Base-by-base conservation (phyloP, 257 asterid genomes). In the Mentha longifolia region DNA sequence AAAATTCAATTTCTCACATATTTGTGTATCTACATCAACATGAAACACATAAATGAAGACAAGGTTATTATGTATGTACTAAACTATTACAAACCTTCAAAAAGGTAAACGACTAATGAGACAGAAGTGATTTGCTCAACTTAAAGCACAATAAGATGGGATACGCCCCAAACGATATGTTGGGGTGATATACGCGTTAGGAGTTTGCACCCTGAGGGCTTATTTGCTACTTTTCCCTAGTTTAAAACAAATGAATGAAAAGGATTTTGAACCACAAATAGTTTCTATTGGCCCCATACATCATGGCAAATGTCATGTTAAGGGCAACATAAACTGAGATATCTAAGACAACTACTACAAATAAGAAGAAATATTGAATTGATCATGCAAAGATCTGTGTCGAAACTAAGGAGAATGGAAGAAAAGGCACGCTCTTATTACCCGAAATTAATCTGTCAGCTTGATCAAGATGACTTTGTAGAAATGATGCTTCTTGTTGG, bases 201-300 rank as follows among this genome's bases (percentile, higher is more conserved):
- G n/a, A n/a, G n/a, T n/a, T n/a, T n/a, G n/a, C n/a, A n/a, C n/a
- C n/a, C n/a, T n/a, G n/a, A n/a, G n/a, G n/a, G n/a, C n/a, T n/a
- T n/a, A n/a, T n/a, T n/a, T n/a, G n/a, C n/a, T n/a, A n/a, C n/a
- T n/a, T n/a, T n/a, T n/a, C n/a, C n/a, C n/a, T n/a, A n/a, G n/a
- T 4, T 30, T 30, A 30, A 30, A 30, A 30, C 50, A 20, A 28
- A 30, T 73, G 20, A 85, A 82, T 10, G 28, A n/a, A 45, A 80
- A 73, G 65, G 77, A 80, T 31, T 85, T 72, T 55, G 82, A 79
- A 6, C 89, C 89, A 0, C 65, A 74, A 33, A 14, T 77, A 13
- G 30, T 77, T 1, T 19, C 84, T 0, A 82, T 85, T 3, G 87
- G 87, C 11, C 89, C 89, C 2, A 77, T 73, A 63, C 84, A 84